These are phyloP conservation scores for Aspergillus nanangensis DNA, from an alignment of 495 filamentous ascomycete genomes.

Conservation along the genomic window DNA sequence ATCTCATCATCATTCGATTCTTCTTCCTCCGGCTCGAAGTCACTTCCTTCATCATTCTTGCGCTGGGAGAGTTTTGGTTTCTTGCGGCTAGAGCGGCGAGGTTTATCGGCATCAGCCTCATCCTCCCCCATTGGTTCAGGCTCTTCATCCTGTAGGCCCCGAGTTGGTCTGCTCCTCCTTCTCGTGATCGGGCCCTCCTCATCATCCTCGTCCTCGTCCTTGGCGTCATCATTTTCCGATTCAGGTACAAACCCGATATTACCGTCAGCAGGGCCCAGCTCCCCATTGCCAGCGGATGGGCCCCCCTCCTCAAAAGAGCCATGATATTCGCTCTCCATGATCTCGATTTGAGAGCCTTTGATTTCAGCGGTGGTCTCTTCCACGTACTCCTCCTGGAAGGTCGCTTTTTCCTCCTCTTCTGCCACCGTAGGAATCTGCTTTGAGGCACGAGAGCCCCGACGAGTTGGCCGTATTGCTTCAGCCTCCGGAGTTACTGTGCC, in stretches of 20 bases:
- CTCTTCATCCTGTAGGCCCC: constrained; percentile 31
- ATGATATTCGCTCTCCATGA: constrained; percentile 38
- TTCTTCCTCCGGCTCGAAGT: constrained; percentile 77
- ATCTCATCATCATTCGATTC: constrained; percentile 54
- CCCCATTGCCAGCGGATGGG: constrained; percentile 14
- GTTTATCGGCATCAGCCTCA: constrained; percentile 33
- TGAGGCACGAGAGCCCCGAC: constrained; percentile 50
- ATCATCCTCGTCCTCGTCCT: constrained; percentile 57
- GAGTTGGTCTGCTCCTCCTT: constrained; percentile 42
- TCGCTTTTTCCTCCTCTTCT: constrained; percentile 27
- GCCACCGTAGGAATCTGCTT: constrained; percentile 58
- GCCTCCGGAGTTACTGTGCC: constrained; percentile 67
- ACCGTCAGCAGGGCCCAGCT: constrained; percentile 25
- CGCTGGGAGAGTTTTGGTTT: constrained; percentile 49
- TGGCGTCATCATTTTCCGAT: constrained; percentile 42
- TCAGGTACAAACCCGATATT: constrained; percentile 48
- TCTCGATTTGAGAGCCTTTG: constrained; percentile 35
- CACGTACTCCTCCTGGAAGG: constrained; percentile 27
- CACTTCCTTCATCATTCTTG: constrained; percentile 67
- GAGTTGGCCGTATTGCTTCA: constrained; percentile 44
- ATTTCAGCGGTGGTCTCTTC: constrained; percentile 28
- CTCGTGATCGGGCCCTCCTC: constrained; percentile 59
- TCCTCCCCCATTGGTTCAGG: constrained; percentile 20
- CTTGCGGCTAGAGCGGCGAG: constrained; percentile 45
- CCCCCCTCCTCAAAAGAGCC: constrained; percentile 33